These are phyloP conservation scores for Carex cristatella DNA, from an alignment of 176 grass and related monocot species.

Conservation along the genomic window DNA sequence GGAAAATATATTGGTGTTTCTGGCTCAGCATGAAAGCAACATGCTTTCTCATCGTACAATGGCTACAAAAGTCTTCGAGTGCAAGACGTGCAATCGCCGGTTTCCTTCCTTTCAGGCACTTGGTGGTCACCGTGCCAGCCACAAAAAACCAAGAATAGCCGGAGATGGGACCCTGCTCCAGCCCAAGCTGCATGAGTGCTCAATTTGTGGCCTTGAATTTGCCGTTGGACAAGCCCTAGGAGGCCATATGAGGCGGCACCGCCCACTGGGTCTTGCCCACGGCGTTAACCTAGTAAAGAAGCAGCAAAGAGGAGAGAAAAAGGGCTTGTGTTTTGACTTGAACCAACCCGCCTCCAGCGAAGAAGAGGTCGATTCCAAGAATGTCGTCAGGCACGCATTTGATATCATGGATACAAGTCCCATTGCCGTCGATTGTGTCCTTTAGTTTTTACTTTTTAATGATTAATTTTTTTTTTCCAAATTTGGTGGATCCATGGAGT, in stretches of 20 bases:
- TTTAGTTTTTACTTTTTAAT: not conserved
- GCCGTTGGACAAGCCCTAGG: constrained; percentile 30
- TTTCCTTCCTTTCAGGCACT: constrained; percentile 90
- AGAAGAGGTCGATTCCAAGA: not conserved
- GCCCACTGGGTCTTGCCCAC: not conserved
- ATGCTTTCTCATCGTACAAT: not conserved
- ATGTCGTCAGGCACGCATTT: not conserved
- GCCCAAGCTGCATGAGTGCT: constrained; percentile 32
- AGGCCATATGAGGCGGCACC: constrained; percentile 39
- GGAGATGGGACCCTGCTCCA: constrained; percentile 17
- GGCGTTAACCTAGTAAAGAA: not conserved
- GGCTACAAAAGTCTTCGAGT: constrained; percentile 47
- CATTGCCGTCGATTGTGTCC: constrained; percentile 14
- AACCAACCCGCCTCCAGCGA: not conserved
- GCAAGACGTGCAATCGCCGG: constrained; percentile 86
- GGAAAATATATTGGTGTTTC: constrained; percentile 44
- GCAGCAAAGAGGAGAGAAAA: not conserved
- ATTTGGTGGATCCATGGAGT: constrained; percentile 13
- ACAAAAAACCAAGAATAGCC: constrained; percentile 69
- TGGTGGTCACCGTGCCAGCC: constrained; percentile 89
- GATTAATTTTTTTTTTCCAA: not conserved
- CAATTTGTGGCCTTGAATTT: constrained; percentile 30
- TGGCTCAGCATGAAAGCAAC: constrained; percentile 31
- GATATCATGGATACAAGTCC: constrained; percentile 13
- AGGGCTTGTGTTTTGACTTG: constrained; percentile 13